Conservation (phyloP, 1,284 basidiomycete genomes). For the Calocybe gambosa region DNA sequence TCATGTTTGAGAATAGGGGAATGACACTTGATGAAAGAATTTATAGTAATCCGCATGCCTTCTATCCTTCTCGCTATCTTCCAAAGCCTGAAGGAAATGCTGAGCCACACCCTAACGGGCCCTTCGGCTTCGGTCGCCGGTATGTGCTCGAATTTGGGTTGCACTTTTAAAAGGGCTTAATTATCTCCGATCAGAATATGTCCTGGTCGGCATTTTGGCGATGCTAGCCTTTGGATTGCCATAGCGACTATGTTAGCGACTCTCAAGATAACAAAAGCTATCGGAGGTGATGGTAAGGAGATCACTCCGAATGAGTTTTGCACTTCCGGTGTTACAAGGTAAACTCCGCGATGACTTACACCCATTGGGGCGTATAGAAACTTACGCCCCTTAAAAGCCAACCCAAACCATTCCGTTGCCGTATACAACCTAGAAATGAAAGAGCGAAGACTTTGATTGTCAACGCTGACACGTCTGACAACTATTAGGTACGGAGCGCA, state of each 20-base stretch:
- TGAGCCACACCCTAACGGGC: conserved; percentile 3
- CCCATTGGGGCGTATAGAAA: no score
- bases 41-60: conserved; percentile 6
- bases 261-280: conserved; percentile 6
- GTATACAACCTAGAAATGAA: background rate
- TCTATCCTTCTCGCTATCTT: conserved; percentile 10
- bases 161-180: no score
- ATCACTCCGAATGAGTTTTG: background rate
- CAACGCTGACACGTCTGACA: background rate
- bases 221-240: conserved; percentile 16
- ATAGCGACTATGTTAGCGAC: conserved; percentile 15
- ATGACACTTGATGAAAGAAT: conserved; percentile 9
- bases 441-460: background rate
- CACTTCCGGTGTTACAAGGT: background rate
- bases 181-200: conserved; percentile 11
- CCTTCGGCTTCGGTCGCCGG: conserved; percentile 8
- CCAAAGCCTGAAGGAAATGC: conserved; percentile 4
- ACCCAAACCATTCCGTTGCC: background rate
- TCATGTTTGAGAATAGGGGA: conserved; percentile 3
- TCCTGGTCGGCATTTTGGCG: conserved; percentile 16
- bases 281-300: background rate
- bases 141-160: background rate
- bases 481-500: background rate
- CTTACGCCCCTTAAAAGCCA: background rate
- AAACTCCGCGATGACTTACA: no score